Conservation (phyloP, 1,284 basidiomycete species). For the Sutorius eximius region DNA sequence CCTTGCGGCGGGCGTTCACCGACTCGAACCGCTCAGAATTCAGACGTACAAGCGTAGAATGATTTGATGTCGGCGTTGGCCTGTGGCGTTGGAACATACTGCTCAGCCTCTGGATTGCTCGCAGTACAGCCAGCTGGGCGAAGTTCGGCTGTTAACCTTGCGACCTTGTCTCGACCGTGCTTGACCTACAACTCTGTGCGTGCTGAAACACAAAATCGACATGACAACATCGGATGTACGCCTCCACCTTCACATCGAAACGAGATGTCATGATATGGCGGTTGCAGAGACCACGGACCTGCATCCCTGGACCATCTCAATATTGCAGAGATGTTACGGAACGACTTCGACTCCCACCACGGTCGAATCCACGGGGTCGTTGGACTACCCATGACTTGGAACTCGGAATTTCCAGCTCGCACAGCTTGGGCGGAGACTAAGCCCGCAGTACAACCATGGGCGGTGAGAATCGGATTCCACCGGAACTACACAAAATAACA, state of each 20-base stretch:
- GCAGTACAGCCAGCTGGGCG: conserved; percentile 24
- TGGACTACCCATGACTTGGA: background rate
- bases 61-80: background rate
- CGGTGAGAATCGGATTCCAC: conserved; percentile 27
- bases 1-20: conserved; percentile 1
- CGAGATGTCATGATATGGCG: background rate
- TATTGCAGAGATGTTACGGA: background rate
- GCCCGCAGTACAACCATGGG: conserved; percentile 21
- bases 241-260: background rate
- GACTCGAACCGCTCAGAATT: conserved; percentile 7
- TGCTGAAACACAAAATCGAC: conserved; percentile 21
- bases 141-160: conserved; percentile 29
- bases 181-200: conserved; percentile 15
- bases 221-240: conserved; percentile 8
- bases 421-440: conserved; percentile 25
- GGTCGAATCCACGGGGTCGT: conserved; percentile 3
- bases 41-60: background rate
- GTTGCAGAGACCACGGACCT: background rate
- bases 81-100: conserved; percentile 23
- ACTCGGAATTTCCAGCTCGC: conserved; percentile 3
- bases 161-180: conserved; percentile 31
- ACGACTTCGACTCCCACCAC: background rate
- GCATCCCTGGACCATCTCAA: background rate
- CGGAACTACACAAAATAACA: conserved; percentile 16
- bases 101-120: conserved; percentile 26